Base-by-base conservation (phyloP, 768 basidiomycete species). In the Wakefieldia striispora region DNA sequence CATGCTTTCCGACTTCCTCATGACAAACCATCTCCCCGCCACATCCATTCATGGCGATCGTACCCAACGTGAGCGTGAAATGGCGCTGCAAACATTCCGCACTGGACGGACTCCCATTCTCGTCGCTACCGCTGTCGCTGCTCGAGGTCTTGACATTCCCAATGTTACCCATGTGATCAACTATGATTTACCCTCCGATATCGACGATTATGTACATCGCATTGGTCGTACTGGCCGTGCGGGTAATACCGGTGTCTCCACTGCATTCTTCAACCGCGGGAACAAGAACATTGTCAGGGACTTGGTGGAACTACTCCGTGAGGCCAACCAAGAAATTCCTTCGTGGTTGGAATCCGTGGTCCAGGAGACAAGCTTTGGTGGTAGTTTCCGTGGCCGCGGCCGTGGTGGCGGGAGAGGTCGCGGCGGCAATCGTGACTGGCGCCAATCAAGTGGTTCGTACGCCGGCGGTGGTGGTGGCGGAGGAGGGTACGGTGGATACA, bases 101-200 rank as follows among this genome's bases (percentile, higher is more conserved):
- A 86, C 84, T 12, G 97, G 94, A 21, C 86, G 90, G 50, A 97
- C 97, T 0, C 97, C 97, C 29, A 87, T 98, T 71, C 76, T 99
- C 61, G 97, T 99, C 50, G 97, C 97, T 36, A 99, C 97, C 13
- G 97, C 97, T 44, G 97, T 99, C 49, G 97, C 97, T 29, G 97
- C 97, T 49, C 93, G 97, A 76, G 97, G 97, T 64, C 83, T 99
- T 59, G 97, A 99, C 72, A 98, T 99, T 61, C 97, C 97, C 54
- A 97, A 99, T 70, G 97, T 99, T 64, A 97, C 91, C 14, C 97
- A 98, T 68, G 97, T 99, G 64, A 79, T 98, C 76, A 95, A 97
- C 70, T 98, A 97, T 71, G 97, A 98, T 68, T 78, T 99, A 6
- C 97, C 97, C 12, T 88, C 88, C 53, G 97, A 98, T 72, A 95